phyloP scores from a whole-genome alignment of 1,284 basidiomycete genomes.

The Pascua sp. region DNA sequence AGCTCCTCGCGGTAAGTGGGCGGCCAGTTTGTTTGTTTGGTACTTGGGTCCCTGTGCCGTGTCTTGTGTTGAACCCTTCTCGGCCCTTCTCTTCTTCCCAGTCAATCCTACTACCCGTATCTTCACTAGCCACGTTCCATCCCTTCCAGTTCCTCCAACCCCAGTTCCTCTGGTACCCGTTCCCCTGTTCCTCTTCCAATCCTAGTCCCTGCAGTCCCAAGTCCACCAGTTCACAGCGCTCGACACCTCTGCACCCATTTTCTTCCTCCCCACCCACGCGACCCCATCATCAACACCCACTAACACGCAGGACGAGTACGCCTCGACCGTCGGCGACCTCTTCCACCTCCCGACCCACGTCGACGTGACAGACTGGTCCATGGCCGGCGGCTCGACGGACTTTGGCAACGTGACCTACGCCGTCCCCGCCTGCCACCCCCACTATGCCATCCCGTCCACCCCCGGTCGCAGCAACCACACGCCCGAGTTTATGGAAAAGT shows the following conservation, averaged over 20 bases:
- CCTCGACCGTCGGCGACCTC: slow-evolving; percentile 7
- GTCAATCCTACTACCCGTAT: too few species aligned
- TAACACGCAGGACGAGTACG: slow-evolving; percentile 8
- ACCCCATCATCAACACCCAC: not conserved
- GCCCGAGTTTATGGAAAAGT: slow-evolving; percentile 21
- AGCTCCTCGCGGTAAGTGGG: slow-evolving; percentile 15
- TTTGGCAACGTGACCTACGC: slow-evolving; percentile 25
- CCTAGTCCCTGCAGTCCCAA: too few species aligned
- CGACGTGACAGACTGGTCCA: slow-evolving; percentile 6
- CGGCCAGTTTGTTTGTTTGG: slow-evolving; percentile 12
- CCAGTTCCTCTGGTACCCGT: too few species aligned
- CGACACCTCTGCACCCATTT: too few species aligned
- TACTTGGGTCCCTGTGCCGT: too few species aligned
- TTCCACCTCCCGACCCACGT: slow-evolving; percentile 2
- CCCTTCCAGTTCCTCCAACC: too few species aligned
- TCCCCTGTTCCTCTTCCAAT: too few species aligned
- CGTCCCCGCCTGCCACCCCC: slow-evolving; percentile 25
- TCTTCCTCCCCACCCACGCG: not conserved
- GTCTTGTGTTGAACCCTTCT: too few species aligned
- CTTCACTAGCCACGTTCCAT: too few species aligned
- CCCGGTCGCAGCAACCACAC: slow-evolving; percentile 29
- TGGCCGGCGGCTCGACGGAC: slow-evolving; percentile 12
- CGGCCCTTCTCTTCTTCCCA: too few species aligned
- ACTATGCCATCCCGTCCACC: slow-evolving; percentile 17
- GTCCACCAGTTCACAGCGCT: too few species aligned